These are phyloP conservation scores for Citrus glauca DNA, from an alignment of 345 rosid genomes.

Conservation along the genomic window DNA sequence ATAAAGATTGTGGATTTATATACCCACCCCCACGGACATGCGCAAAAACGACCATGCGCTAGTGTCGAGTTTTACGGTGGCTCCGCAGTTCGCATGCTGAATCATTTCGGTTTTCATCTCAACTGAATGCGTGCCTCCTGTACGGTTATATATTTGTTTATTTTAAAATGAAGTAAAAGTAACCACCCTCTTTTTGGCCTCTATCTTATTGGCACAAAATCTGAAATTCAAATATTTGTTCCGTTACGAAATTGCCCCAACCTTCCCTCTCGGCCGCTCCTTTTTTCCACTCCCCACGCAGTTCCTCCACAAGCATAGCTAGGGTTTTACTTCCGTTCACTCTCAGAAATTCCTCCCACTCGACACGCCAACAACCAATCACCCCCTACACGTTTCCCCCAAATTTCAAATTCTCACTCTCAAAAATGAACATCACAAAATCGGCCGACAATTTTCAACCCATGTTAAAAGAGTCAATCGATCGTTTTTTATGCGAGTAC, in stretches of 20 bases:
- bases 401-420: slow-evolving; percentile 3
- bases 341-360: background rate
- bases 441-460: slow-evolving; percentile 30
- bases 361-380: background rate
- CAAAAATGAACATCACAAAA: slow-evolving; percentile 25
- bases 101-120: no score
- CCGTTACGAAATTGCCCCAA: slow-evolving; percentile 32
- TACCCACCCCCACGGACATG: no score
- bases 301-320: slow-evolving; percentile 4
- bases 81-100: no score
- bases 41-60: no score
- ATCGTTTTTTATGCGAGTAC: slow-evolving; percentile 48
- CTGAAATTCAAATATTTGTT: slow-evolving; percentile 36
- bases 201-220: background rate
- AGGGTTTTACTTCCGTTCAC: slow-evolving; percentile 26
- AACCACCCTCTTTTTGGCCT: background rate
- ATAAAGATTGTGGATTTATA: no score
- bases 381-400: slow-evolving; percentile 12
- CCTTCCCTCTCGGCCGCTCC: slow-evolving; percentile 27
- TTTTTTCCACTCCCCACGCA: background rate
- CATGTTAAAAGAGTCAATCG: slow-evolving; percentile 58
- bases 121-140: no score
- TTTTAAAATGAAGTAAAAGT: no score
- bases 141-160: no score
- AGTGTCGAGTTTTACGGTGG: no score